Base-by-base conservation (phyloP, 2,329 filamentous ascomycete genomes). In the Mariannaea sp. region DNA sequence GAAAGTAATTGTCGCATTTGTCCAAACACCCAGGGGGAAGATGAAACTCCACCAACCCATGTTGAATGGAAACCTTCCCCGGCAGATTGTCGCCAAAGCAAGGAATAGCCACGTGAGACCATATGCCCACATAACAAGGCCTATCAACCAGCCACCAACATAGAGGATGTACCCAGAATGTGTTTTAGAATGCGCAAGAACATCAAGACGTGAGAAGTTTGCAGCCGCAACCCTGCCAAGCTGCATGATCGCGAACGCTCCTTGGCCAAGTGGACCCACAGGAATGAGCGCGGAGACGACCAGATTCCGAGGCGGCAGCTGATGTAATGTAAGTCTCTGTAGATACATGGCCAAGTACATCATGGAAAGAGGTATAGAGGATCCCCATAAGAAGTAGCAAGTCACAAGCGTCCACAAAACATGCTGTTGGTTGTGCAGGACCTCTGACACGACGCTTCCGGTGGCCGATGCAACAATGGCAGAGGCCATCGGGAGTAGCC, bases 221-320 rank as follows among this genome's bases (percentile, higher is more conserved):
- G 58, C 53, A 5, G 68, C 47, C 2, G 77, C 72, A 3, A 74
- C 71, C 44, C 70, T 69, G 3, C 78, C 78, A 1, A 70, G 60
- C 54, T 77, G 73, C 62, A 76, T 71, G 42, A 75, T 74, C 29
- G 72, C 77, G 61, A 79, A 87, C n/a, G 81, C 82, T n/a, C 84
- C 84, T 66, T 85, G 81, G 0, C 84, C 84, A 0, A 87, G 71
- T 0, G 84, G 84, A 0, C 84, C 83, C 0, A 88, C 71, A 0
- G 85, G 84, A 1, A 88, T 71, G 58, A 88, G 85, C 7, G 80
- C 79, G 2, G 79, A 84, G 1, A 87, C 83, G 14, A 87, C 81
- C 38, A 81, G 77, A 65, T 85, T 83, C 20, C 78, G 72, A 1
- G 82, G 79, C 1, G 83, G 83, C 5, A 86, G 70, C 38, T 83